A percentile compares a stretch with the other conserved stretches of the same genome.
Conservation (phyloP, 1,284 basidiomycete species). For the Lignosus rhinocerotis region DNA sequence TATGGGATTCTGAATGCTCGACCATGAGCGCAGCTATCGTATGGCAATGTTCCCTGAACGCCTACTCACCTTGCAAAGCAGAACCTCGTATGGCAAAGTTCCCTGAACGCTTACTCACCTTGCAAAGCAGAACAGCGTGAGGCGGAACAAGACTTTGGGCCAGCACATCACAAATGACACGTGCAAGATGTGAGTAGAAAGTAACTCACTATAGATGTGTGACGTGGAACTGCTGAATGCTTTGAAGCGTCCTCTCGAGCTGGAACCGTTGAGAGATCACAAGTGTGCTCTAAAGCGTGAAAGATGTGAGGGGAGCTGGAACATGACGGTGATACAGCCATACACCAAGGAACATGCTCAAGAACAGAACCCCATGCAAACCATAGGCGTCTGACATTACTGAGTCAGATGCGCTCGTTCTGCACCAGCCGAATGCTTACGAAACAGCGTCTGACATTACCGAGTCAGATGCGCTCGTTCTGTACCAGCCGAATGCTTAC, state of each 20-base stretch:
- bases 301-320: conserved; percentile 1
- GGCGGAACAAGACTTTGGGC: conserved; percentile 64
- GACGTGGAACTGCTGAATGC: conserved; percentile 63
- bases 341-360: conserved; percentile 50
- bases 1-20: conserved; percentile 49
- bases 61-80: conserved; percentile 50
- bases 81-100: too few species aligned
- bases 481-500: conserved; percentile 15
- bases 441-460: conserved; percentile 53
- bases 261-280: conserved; percentile 71
- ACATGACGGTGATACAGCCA: conserved; percentile 1
- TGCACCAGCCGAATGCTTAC: neutral
- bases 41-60: neutral
- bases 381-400: conserved; percentile 60
- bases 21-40: neutral
- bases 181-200: too few species aligned
- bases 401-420: neutral
- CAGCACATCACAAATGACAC: neutral
- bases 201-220: conserved; percentile 55
- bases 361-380: conserved; percentile 58
- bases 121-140: conserved; percentile 52
- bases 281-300: conserved; percentile 35
- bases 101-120: conserved; percentile 40
- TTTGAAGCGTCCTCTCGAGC: conserved; percentile 60
- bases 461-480: neutral